Evolutionary conservation across 768 basidiomycete species (phyloP).

Genomic region (Leucogyrophana mollusca): DNA sequence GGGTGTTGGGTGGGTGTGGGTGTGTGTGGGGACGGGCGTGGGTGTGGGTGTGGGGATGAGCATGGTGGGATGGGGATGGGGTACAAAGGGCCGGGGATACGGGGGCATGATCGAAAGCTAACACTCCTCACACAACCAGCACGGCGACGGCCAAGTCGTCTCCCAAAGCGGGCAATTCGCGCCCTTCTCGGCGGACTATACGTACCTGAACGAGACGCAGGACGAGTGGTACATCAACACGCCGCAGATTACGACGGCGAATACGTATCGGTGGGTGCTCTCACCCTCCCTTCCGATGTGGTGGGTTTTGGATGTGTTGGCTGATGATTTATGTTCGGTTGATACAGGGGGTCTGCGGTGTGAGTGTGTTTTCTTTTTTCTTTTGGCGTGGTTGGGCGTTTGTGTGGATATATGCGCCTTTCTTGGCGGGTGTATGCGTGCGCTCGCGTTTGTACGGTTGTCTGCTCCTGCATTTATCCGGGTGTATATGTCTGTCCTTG

Average conservation of each 20-base stretch:
- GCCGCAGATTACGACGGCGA: slow-evolving; percentile 30
- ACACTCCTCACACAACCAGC: too few relatives aligned
- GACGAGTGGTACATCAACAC: slow-evolving; percentile 35
- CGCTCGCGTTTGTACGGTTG: background rate
- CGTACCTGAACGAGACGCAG: slow-evolving; percentile 33
- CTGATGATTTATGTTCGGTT: background rate
- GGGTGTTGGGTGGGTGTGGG: too few relatives aligned
- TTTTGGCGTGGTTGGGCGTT: background rate
- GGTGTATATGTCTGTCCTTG: too few relatives aligned
- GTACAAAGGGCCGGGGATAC: too few relatives aligned
- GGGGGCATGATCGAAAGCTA: too few relatives aligned
- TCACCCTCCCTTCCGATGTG: background rate
- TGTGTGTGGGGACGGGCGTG: too few relatives aligned
- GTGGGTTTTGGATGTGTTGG: background rate
- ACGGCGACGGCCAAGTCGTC: slow-evolving; percentile 47
- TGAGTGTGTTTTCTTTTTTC: slow-evolving; percentile 18
- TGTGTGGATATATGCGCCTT: too few relatives aligned
- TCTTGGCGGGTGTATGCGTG: background rate
- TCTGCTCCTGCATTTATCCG: too few relatives aligned
- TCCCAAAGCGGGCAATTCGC: slow-evolving; percentile 81
- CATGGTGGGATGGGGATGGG: too few relatives aligned
- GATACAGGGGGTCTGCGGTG: slow-evolving; percentile 54
- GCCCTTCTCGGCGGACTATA: slow-evolving; percentile 48
- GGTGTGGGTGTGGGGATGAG: too few relatives aligned
- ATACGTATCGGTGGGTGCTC: slow-evolving; percentile 35